Evolutionary conservation across 202 grass and related monocot species (phyloP).

Genomic region (Brachypodium distachyon): DNA sequence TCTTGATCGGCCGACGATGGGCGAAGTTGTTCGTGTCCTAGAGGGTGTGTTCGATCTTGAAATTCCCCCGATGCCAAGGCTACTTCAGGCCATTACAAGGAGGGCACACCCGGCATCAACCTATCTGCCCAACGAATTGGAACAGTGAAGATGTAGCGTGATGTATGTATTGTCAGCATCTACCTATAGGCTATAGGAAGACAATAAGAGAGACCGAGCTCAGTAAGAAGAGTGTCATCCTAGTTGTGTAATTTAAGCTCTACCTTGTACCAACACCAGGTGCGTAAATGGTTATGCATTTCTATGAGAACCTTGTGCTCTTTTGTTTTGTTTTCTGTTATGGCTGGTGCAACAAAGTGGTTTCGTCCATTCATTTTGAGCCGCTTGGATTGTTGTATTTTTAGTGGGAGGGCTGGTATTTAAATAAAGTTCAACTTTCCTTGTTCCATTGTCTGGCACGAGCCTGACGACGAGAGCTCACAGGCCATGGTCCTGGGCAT

Average conservation of each 20-base stretch:
- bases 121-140: not conserved
- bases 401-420: too few relatives aligned
- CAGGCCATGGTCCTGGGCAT: too few relatives aligned
- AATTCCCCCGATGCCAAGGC: not conserved
- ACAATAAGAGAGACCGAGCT: not conserved
- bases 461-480: too few relatives aligned
- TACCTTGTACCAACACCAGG: not conserved
- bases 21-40: not conserved
- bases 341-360: not conserved
- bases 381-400: too few relatives aligned
- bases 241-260: not conserved
- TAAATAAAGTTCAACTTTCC: too few relatives aligned
- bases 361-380: too few relatives aligned
- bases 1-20: not conserved
- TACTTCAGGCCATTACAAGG: not conserved
- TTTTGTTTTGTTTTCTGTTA: too few relatives aligned
- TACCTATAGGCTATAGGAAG: not conserved
- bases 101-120: not conserved
- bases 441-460: not conserved
- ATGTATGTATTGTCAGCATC: not conserved
- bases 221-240: not conserved
- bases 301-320: not conserved
- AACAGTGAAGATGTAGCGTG: not conserved
- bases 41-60: not conserved
- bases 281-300: not conserved